Evolutionary conservation across 768 basidiomycete species (phyloP), one percentile per base, ranked within the genome.

Genomic region (Psilocybe azurescens): DNA sequence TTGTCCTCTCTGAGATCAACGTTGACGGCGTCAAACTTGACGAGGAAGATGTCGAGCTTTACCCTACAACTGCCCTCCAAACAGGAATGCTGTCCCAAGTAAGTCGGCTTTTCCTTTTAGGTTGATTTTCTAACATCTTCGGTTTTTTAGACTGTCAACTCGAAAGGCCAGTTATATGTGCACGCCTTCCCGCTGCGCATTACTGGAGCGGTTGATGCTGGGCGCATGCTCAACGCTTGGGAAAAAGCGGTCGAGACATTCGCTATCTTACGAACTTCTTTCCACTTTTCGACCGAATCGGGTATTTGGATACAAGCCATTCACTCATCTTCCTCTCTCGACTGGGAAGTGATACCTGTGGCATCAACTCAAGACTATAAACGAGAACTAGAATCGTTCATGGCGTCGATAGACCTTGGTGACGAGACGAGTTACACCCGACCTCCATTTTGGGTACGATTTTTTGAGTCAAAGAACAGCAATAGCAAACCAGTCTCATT

Each of bases 81-180:
- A 72, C 79, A 14, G 83, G 83, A 10, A 82, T 83, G 81, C 65
- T 83, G 46, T 82, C 82, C 3, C 82, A 83, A 73, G 82, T 81
- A 59, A 46, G 70, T 59, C 18, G 33, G 11, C 53, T 29, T 57
- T 46, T 57, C 28, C 11, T 30, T 53, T 28, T 9, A 28, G n/a
- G 30, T 32, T 30, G 47, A 58, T 28, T 49, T 16, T 16, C 32
- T 29, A 41, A 5, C 53, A 53, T 13, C 52, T 66, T 47, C 16
- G 46, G 16, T 20, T 36, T 36, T 32, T 61, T 18, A 77, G 76
- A 76, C 76, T 1, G 62, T 75, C 24, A 67, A 59, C n/a, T 73
- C 75, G 2, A 49, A 62, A 24, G 76, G 76, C 7, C 59, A 63
- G 14, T 62, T 77, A 0, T 77, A 77, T 60, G 53, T 76, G 13